Evolutionary conservation across 2,329 filamentous ascomycete genomes (phyloP).

Genomic region (Diplodia intermedia): DNA sequence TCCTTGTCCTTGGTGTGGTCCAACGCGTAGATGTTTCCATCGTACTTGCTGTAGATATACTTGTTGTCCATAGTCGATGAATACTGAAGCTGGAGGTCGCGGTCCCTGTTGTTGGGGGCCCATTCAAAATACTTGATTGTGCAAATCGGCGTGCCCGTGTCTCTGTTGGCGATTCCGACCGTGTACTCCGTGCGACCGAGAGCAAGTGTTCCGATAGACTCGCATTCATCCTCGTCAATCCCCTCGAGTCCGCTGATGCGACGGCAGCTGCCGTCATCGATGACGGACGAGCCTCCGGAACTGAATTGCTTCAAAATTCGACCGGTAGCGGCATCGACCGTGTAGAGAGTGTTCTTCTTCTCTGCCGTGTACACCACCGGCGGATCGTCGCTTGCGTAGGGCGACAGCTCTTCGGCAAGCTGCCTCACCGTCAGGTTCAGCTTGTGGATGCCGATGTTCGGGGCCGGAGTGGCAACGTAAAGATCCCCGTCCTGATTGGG

Average conservation of each 20-base stretch:
- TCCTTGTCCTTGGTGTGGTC: slow-evolving; percentile 65
- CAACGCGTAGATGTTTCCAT: slow-evolving; percentile 83
- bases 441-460: slow-evolving; percentile 65
- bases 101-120: slow-evolving; percentile 89
- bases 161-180: slow-evolving; percentile 79
- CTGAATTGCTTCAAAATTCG: slow-evolving; percentile 84
- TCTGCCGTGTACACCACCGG: slow-evolving; percentile 88
- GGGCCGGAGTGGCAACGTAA: slow-evolving; percentile 81
- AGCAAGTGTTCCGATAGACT: slow-evolving; percentile 78
- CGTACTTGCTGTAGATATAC: slow-evolving; percentile 86
- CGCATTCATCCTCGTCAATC: slow-evolving; percentile 73
- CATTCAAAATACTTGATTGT: slow-evolving; percentile 94
- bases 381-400: slow-evolving; percentile 74
- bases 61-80: slow-evolving; percentile 79
- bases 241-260: slow-evolving; percentile 54
- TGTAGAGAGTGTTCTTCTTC: slow-evolving; percentile 89
- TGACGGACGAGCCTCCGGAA: slow-evolving; percentile 70
- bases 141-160: slow-evolving; percentile 77
- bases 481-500: slow-evolving; percentile 85
- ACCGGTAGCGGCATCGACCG: slow-evolving; percentile 85
- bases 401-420: slow-evolving; percentile 81
- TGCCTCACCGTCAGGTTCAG: slow-evolving; percentile 81
- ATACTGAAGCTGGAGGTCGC: slow-evolving; percentile 86
- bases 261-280: slow-evolving; percentile 74
- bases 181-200: slow-evolving; percentile 89